phyloP scores from a whole-genome alignment of 2,329 filamentous ascomycete species.

The Westerdykella ornata region DNA sequence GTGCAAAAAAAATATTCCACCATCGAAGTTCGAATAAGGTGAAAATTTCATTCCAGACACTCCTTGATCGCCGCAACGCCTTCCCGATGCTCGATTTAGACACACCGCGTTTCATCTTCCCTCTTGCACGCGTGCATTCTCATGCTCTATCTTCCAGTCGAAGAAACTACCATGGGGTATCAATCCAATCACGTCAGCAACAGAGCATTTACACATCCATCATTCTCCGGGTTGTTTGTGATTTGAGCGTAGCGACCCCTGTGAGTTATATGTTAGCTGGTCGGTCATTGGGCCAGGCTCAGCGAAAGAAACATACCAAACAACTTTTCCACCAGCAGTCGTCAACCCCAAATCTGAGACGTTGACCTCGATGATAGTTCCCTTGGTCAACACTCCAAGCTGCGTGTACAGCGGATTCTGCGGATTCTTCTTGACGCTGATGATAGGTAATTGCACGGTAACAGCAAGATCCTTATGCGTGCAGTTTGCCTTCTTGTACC shows the following conservation, averaged over 20 bases:
- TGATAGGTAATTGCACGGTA: constrained; percentile 69
- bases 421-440: constrained; percentile 72
- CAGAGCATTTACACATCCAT: constrained; percentile 36
- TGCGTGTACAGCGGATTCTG: constrained; percentile 88
- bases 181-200: constrained; percentile 23
- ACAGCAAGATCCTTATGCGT: constrained; percentile 69
- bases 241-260: constrained; percentile 8
- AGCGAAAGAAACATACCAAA: constrained; percentile 18
- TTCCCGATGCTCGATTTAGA: too few relatives aligned
- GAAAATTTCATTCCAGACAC: too few relatives aligned
- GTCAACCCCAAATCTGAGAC: constrained; percentile 86
- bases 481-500: constrained; percentile 53
- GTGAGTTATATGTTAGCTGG: too few relatives aligned
- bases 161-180: not conserved
- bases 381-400: constrained; percentile 80
- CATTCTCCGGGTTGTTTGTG: constrained; percentile 37
- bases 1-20: too few relatives aligned
- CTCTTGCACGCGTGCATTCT: too few relatives aligned
- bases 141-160: too few relatives aligned
- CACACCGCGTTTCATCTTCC: too few relatives aligned
- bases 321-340: constrained; percentile 76
- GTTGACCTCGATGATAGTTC: constrained; percentile 77
- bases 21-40: too few relatives aligned
- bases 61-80: too few relatives aligned
- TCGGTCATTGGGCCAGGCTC: not conserved